phyloP scores from a whole-genome alignment of 2,329 filamentous ascomycete genomes.

The Monosporascus sp. region DNA sequence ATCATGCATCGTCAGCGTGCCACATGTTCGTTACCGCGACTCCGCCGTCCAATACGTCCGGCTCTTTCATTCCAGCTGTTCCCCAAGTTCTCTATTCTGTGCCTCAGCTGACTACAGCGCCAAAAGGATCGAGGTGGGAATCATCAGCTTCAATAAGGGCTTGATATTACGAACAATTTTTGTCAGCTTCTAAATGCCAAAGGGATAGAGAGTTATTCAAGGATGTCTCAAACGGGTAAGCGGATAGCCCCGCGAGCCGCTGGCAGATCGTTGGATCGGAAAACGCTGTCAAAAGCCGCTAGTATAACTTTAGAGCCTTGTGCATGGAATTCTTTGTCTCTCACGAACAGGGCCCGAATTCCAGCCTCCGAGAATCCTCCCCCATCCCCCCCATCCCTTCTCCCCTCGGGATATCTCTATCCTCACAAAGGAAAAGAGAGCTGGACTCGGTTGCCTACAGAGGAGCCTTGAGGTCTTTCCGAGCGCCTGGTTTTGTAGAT shows the following conservation, averaged over 20 bases:
- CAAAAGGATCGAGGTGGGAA: too few species aligned
- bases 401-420: too few species aligned
- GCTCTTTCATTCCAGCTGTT: background rate
- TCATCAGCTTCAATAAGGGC: background rate
- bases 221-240: background rate
- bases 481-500: background rate
- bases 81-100: background rate
- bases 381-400: too few species aligned
- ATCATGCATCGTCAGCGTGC: background rate
- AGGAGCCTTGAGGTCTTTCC: background rate
- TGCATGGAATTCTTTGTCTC: background rate
- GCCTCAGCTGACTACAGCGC: too few species aligned
- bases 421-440: too few species aligned
- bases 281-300: background rate
- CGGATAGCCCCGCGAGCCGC: background rate
- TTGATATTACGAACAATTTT: background rate
- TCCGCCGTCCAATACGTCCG: background rate
- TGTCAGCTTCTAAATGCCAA: background rate
- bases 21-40: background rate
- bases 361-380: too few species aligned
- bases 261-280: background rate
- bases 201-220: background rate
- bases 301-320: too few species aligned
- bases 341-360: background rate
- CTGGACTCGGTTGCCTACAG: too few species aligned